These are phyloP conservation scores for Backusella morwellensis DNA, from an alignment of 192 early-diverging fungal genomes.

Conservation along the genomic window DNA sequence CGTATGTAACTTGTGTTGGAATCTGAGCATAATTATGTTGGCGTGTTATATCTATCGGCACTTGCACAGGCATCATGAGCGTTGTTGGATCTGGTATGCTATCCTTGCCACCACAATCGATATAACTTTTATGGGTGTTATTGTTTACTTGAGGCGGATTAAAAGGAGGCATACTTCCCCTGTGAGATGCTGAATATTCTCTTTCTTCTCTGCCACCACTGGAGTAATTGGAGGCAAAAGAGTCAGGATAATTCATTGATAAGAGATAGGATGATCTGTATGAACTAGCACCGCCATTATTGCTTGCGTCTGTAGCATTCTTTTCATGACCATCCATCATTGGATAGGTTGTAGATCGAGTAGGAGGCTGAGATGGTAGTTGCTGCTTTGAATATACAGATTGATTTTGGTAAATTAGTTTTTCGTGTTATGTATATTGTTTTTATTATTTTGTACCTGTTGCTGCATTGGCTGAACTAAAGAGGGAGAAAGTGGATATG, in stretches of 20 bases:
- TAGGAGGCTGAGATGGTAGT: neutral
- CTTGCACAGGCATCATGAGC: neutral
- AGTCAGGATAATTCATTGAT: neutral
- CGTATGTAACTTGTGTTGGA: neutral
- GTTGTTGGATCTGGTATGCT: neutral
- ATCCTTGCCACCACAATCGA: neutral
- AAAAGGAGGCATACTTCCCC: neutral
- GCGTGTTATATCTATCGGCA: neutral
- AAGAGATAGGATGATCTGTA: neutral
- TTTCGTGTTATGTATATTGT: neutral
- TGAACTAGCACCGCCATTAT: neutral
- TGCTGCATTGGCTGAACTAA: neutral
- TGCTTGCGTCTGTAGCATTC: neutral
- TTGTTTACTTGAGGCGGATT: neutral
- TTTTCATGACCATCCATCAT: neutral
- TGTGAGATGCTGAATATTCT: neutral
- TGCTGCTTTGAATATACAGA: neutral
- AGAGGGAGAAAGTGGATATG: neutral
- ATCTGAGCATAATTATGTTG: neutral
- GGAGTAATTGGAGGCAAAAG: neutral
- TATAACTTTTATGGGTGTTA: neutral
- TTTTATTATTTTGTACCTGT: slow-evolving; percentile 3
- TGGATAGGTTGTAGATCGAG: slow-evolving; percentile 2
- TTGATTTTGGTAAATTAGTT: neutral
- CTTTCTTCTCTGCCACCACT: neutral